Evolutionary conservation across 768 basidiomycete genomes (phyloP), one percentile per base, ranked within the genome.

Genomic region (Sporobolomyces phaffii): DNA sequence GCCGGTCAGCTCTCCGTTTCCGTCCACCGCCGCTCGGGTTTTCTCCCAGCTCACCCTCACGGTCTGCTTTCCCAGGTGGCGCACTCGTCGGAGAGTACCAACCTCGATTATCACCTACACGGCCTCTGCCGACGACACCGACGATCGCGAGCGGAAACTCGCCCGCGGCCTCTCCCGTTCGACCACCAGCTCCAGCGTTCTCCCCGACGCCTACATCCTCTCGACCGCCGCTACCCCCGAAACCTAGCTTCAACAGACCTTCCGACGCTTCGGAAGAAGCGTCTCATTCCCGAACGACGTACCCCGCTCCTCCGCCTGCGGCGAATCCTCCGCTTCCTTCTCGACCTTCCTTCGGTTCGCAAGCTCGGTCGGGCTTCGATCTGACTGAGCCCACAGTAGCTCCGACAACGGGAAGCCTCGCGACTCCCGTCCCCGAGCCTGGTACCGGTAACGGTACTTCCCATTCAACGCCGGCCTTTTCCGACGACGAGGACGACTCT

Each of bases 51-150:
- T 38, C 43, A 33, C 10, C 8, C 20, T 58, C 22, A 26, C 41
- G 38, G 17, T 8, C 2, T 22, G 5, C n/a, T 5, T 18, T 13
- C 3, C 15, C 48, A 68, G 66, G 67, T 8, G 67, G 67, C 26
- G 67, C 67, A 3, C 67, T 68, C 24, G 61, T 68, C 10, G 67
- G 67, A 33, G 62, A 58, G 14, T 68, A 68, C 43, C 50, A 57
- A 7, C 57, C 61, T 3, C 51, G 65, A 2, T 41, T 50, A 0
- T 56, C 65, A 1, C 38, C 65, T 3, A 24, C 41, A n/a, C 62
- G 24, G n/a, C n/a, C n/a, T n/a, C n/a, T n/a, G 15, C n/a, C 58
- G 1, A 18, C 44, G 0, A 18, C 44, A 20, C 17, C 43, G 6
- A 40, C 51, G 13, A 11, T 44, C 5, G 5, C 36, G 7, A 45